phyloP scores from a whole-genome alignment of 2,329 filamentous ascomycete genomes.

The Aspergillus terreus region DNA sequence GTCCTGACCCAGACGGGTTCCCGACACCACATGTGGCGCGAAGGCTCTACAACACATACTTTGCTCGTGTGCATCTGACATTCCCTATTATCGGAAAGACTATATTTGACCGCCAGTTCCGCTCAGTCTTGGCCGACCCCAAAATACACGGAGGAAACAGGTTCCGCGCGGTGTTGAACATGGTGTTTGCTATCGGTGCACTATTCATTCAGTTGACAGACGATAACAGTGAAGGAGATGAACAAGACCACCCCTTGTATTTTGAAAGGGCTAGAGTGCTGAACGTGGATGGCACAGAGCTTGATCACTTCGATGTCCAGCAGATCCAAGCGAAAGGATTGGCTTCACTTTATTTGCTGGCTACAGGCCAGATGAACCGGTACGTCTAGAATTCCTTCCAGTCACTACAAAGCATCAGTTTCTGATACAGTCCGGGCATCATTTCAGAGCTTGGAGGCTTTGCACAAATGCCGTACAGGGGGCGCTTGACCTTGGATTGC shows the following conservation, averaged over 20 bases:
- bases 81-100: slow-evolving; percentile 43
- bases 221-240: slow-evolving; percentile 16
- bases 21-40: slow-evolving; percentile 26
- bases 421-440: slow-evolving; percentile 4
- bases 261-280: slow-evolving; percentile 40
- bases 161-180: slow-evolving; percentile 43
- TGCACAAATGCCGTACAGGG: slow-evolving; percentile 39
- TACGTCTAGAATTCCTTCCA: slow-evolving; percentile 15
- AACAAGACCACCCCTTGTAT: slow-evolving; percentile 38
- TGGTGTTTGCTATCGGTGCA: slow-evolving; percentile 43
- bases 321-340: slow-evolving; percentile 42
- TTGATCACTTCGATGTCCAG: slow-evolving; percentile 41
- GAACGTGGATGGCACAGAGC: slow-evolving; percentile 32
- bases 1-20: too few relatives aligned
- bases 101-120: slow-evolving; percentile 41
- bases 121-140: slow-evolving; percentile 33
- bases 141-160: slow-evolving; percentile 35
- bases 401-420: not conserved
- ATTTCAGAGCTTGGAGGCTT: slow-evolving; percentile 40
- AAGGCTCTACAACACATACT: slow-evolving; percentile 39
- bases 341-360: slow-evolving; percentile 40
- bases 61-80: slow-evolving; percentile 41
- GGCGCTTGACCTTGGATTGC: slow-evolving; percentile 40
- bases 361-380: slow-evolving; percentile 42
- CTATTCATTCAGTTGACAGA: slow-evolving; percentile 36